These are phyloP conservation scores for Eurotiales sp. DNA, from an alignment of 2,329 filamentous ascomycete genomes.

Conservation along the genomic window DNA sequence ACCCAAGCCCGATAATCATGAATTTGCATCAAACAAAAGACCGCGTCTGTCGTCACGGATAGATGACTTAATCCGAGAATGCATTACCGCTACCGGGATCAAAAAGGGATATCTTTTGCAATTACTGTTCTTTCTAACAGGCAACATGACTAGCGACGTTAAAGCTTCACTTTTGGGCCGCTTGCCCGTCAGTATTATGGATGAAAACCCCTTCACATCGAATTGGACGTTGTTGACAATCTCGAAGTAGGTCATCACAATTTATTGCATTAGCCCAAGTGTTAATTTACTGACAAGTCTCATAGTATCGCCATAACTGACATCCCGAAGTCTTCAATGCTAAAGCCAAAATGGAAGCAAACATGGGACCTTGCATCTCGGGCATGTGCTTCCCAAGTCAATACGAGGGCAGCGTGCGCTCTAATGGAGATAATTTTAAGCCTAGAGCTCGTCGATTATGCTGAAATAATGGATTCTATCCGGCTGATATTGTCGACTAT, in stretches of 20 bases:
- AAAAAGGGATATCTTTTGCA: conserved; percentile 52
- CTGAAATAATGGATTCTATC: conserved; percentile 64
- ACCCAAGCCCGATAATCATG: conserved; percentile 11
- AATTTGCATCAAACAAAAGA: conserved; percentile 29
- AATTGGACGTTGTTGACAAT: conserved; percentile 86
- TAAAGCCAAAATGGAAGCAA: conserved; percentile 61
- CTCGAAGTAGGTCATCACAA: conserved; percentile 58
- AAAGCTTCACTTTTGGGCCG: conserved; percentile 55
- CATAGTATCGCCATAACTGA: conserved; percentile 31
- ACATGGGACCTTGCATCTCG: conserved; percentile 72
- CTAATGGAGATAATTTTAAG: conserved; percentile 67
- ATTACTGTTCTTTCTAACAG: conserved; percentile 50
- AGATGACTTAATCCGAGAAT: conserved; percentile 35
- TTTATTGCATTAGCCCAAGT: background rate
- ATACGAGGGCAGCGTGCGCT: conserved; percentile 73
- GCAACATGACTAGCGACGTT: conserved; percentile 48
- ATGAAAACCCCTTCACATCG: conserved; percentile 64
- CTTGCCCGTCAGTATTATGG: conserved; percentile 58
- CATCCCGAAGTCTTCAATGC: conserved; percentile 34
- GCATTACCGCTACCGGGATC: conserved; percentile 32
- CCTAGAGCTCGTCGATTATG: conserved; percentile 62
- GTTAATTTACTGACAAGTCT: conserved; percentile 1
- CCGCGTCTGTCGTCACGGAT: conserved; percentile 33
- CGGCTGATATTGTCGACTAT: conserved; percentile 70
- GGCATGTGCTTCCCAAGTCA: conserved; percentile 64